Percentiles rank a stretch among this genome's conserved stretches.
phyloP scores from a whole-genome alignment of 495 filamentous ascomycete species.

The Hypoxylon crocopeplum region DNA sequence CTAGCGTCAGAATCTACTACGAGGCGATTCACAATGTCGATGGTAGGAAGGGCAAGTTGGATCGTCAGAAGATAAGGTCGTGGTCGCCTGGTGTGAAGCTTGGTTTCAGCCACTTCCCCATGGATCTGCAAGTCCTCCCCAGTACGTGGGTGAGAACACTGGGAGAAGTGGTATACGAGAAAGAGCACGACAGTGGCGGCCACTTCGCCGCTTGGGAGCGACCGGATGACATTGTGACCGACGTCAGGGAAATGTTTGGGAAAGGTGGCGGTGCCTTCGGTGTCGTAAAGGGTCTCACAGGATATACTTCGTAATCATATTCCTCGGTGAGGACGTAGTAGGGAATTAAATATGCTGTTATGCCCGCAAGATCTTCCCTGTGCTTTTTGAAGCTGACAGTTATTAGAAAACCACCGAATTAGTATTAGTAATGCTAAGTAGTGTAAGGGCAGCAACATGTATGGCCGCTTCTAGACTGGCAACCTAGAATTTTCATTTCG shows the following conservation, averaged over 20 bases:
- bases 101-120: conserved; percentile 61
- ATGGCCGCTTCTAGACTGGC: too few relatives aligned
- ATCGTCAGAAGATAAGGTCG: conserved; percentile 12
- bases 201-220: conserved; percentile 71
- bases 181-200: conserved; percentile 60
- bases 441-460: too few relatives aligned
- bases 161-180: conserved; percentile 65
- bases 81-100: conserved; percentile 58
- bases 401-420: too few relatives aligned
- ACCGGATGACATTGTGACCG: conserved; percentile 60
- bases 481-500: too few relatives aligned
- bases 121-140: conserved; percentile 61
- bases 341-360: too few relatives aligned
- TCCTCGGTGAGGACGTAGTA: background rate
- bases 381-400: too few relatives aligned
- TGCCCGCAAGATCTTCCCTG: too few relatives aligned
- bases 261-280: conserved; percentile 40
- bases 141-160: conserved; percentile 57
- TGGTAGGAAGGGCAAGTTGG: conserved; percentile 31
- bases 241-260: conserved; percentile 66
- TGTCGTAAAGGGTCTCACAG: conserved; percentile 43
- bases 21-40: conserved; percentile 49
- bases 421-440: too few relatives aligned
- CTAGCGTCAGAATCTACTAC: conserved; percentile 66
- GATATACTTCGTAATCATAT: conserved; percentile 32